These are phyloP conservation scores for Pyrenochaeta sp. DNA, from an alignment of 2,329 filamentous ascomycete genomes.

Conservation along the genomic window DNA sequence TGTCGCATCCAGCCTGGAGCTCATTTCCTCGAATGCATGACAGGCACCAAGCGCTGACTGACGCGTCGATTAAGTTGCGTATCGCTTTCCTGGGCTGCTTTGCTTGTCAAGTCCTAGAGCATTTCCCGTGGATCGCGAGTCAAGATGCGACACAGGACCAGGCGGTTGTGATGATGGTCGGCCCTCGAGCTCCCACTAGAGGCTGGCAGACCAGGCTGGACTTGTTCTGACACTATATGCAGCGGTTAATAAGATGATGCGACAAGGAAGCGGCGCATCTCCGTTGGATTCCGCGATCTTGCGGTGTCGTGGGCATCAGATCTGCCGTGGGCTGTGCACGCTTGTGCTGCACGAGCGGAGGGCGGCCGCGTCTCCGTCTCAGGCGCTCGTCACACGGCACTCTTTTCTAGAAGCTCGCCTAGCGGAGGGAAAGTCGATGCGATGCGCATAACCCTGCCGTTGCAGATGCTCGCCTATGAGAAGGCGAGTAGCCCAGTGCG, in stretches of 20 bases:
- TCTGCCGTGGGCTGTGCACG: slow-evolving; percentile 17
- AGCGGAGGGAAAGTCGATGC: slow-evolving; percentile 29
- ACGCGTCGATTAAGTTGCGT: slow-evolving; percentile 1
- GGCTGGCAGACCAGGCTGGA: neutral
- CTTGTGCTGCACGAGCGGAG: slow-evolving; percentile 31
- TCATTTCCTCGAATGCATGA: neutral
- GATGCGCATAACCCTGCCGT: slow-evolving; percentile 23
- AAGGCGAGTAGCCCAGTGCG: slow-evolving; percentile 15
- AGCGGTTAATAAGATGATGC: slow-evolving; percentile 4
- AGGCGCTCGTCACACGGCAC: slow-evolving; percentile 14
- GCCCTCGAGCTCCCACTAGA: neutral
- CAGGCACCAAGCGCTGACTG: slow-evolving; percentile 1
- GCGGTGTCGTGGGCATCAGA: slow-evolving; percentile 4
- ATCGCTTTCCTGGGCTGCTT: slow-evolving; percentile 1
- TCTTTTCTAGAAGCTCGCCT: slow-evolving; percentile 18
- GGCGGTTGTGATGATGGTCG: neutral
- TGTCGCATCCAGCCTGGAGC: neutral
- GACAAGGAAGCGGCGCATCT: slow-evolving; percentile 4
- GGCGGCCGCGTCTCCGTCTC: slow-evolving; percentile 15
- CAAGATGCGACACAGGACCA: neutral
- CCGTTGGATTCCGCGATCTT: slow-evolving; percentile 17
- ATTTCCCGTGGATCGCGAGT: neutral
- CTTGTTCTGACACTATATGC: neutral
- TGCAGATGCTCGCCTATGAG: slow-evolving; percentile 28
- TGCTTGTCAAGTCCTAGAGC: neutral